Base-by-base conservation (phyloP, 371 early-diverging fungal genomes). In the Mucor velutinosus region DNA sequence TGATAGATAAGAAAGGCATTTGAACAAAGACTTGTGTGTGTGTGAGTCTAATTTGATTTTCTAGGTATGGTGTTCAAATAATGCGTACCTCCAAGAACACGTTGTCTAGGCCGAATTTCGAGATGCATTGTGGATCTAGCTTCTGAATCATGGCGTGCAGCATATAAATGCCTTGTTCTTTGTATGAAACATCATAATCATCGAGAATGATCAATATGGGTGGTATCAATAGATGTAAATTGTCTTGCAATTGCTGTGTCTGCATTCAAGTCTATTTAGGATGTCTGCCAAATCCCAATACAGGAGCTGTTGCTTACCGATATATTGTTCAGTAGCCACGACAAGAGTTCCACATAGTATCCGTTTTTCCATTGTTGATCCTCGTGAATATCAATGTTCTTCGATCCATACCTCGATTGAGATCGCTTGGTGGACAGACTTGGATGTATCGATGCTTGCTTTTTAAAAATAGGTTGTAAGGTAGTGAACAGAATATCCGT, bases 1-100 rank as follows among this genome's bases (percentile, higher is more conserved):
- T 5, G 76, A 70, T 30, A 82, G 37, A 55, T 79, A 79, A 7
- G 21, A 57, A 7, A 79, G 53, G 35, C 80, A 82, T n/a, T 71
- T 71, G 60, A 77, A 82, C 1, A 82, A 49, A 12, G 76, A 67
- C 81, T 81, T 56, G 14, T 1, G n/a, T n/a, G 33, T 33, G 7
- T n/a, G n/a, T n/a, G n/a, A n/a, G n/a, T n/a, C n/a, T n/a, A n/a
- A n/a, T n/a, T n/a, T n/a, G n/a, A n/a, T n/a, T n/a, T n/a, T n/a
- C n/a, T n/a, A n/a, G n/a, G n/a, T n/a, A n/a, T n/a, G n/a, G n/a
- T n/a, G n/a, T n/a, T n/a, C n/a, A n/a, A n/a, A n/a, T n/a, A n/a
- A n/a, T 30, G 37, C 37, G 62, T 71, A 75, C 81, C 73, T 81
- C 82, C 15, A 75, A 45, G 58, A 75, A 78, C 0, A 82, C 71